Evolutionary conservation across 2,329 filamentous ascomycete genomes (phyloP).

Genomic region (Ophiostoma fasciatum): DNA sequence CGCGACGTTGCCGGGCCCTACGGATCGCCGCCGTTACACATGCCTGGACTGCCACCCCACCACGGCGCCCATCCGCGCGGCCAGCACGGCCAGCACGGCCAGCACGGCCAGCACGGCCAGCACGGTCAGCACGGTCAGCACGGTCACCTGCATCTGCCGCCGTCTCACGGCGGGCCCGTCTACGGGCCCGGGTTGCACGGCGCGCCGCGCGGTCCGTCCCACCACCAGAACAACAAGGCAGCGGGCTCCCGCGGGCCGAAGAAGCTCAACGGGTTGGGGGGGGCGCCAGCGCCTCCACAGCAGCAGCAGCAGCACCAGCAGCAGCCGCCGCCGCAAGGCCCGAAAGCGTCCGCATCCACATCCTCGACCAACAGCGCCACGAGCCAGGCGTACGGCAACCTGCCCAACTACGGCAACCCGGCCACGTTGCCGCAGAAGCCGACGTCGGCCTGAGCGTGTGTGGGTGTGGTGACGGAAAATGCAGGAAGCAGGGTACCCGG

Average conservation of each 20-base stretch:
- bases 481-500: too few species aligned
- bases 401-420: conserved; percentile 45
- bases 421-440: conserved; percentile 46
- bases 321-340: conserved; percentile 18
- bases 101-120: too few species aligned
- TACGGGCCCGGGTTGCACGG: conserved; percentile 5
- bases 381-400: conserved; percentile 32
- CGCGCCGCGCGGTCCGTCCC: conserved; percentile 3
- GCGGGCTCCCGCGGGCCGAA: conserved; percentile 19
- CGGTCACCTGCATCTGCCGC: background rate
- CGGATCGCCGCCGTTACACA: too few species aligned
- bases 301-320: conserved; percentile 19
- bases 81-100: too few species aligned
- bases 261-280: conserved; percentile 9
- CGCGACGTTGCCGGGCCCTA: too few species aligned
- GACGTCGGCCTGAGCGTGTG: conserved; percentile 23
- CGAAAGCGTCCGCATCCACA: background rate
- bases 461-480: too few species aligned
- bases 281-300: conserved; percentile 16
- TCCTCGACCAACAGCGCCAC: background rate
- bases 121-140: too few species aligned
- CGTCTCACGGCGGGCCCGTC: too few species aligned
- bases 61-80: too few species aligned
- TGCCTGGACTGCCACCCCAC: conserved; percentile 1
- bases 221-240: conserved; percentile 1